Evolutionary conservation across 2,329 filamentous ascomycete genomes (phyloP).

Genomic region (Exserohilum turcica): DNA sequence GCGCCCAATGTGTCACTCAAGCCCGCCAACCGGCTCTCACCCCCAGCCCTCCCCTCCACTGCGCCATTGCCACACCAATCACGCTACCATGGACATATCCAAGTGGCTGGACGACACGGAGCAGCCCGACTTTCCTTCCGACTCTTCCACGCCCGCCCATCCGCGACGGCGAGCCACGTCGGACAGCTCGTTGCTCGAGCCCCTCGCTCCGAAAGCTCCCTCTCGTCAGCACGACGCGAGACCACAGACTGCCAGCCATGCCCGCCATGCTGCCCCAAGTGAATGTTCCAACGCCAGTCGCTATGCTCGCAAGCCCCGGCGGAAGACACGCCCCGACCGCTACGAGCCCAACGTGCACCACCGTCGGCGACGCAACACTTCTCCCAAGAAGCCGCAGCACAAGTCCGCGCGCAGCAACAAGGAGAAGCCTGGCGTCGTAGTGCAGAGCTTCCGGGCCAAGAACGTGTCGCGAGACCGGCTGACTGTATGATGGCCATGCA

Average conservation of each 20-base stretch:
- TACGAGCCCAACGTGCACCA: conserved; percentile 44
- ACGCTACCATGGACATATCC: conserved; percentile 50
- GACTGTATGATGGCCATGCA: conserved; percentile 48
- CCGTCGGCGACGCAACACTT: conserved; percentile 23
- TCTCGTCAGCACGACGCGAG: conserved; percentile 11
- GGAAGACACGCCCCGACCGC: conserved; percentile 54
- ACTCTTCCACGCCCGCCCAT: conserved; percentile 28
- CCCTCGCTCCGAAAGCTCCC: conserved; percentile 16
- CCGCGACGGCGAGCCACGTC: conserved; percentile 44
- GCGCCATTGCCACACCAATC: conserved; percentile 11
- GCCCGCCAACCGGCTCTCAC: conserved; percentile 26
- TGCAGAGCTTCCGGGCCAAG: conserved; percentile 53
- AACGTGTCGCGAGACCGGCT: conserved; percentile 53
- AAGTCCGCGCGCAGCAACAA: conserved; percentile 46
- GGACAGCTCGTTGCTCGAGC: conserved; percentile 48
- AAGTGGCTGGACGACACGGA: conserved; percentile 53
- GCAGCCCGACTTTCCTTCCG: conserved; percentile 38
- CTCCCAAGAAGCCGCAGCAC: conserved; percentile 42
- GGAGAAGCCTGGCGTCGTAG: conserved; percentile 43
- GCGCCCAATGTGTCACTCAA: background rate
- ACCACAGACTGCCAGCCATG: conserved; percentile 22
- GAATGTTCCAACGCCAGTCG: conserved; percentile 23
- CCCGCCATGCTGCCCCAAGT: conserved; percentile 18
- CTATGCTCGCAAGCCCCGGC: conserved; percentile 53
- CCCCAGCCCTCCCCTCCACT: conserved; percentile 14